phyloP scores from a whole-genome alignment of 2,329 filamentous ascomycete species.

The Cladophialophora carrionii region DNA sequence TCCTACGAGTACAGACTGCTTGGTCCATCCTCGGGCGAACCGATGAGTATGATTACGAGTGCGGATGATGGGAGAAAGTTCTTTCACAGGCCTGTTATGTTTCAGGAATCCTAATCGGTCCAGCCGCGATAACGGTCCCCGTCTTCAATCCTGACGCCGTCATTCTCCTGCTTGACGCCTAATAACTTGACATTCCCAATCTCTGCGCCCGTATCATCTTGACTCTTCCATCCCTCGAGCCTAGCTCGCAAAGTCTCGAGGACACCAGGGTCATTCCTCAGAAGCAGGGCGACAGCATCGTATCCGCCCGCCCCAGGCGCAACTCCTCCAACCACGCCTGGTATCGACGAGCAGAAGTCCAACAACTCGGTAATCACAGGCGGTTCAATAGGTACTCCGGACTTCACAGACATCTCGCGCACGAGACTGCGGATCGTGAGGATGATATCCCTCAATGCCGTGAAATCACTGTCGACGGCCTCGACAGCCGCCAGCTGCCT shows the following conservation, averaged over 20 bases:
- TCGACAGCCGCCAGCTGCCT: constrained; percentile 53
- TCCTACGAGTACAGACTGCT: too few species aligned
- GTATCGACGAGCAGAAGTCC: constrained; percentile 70
- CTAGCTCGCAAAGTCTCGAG: constrained; percentile 63
- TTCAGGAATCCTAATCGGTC: constrained; percentile 33
- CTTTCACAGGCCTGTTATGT: background rate
- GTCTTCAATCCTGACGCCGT: constrained; percentile 50
- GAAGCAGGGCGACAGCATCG: constrained; percentile 81
- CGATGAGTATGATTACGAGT: constrained; percentile 2
- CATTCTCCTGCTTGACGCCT: constrained; percentile 52
- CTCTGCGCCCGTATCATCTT: constrained; percentile 48
- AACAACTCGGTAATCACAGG: constrained; percentile 80
- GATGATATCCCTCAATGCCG: constrained; percentile 58
- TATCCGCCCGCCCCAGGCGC: constrained; percentile 94
- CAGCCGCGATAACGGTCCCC: constrained; percentile 47
- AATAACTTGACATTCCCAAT: constrained; percentile 52
- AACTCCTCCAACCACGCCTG: constrained; percentile 85
- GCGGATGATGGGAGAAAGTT: background rate
- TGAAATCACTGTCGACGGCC: constrained; percentile 55
- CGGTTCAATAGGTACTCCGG: constrained; percentile 87
- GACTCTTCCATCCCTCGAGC: constrained; percentile 66
- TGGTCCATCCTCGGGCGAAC: background rate
- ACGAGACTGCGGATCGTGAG: constrained; percentile 63
- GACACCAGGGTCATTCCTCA: constrained; percentile 72
- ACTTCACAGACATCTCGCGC: constrained; percentile 72